phyloP scores from a whole-genome alignment of 257 asterid genomes.

The Solanum dulcamara region DNA sequence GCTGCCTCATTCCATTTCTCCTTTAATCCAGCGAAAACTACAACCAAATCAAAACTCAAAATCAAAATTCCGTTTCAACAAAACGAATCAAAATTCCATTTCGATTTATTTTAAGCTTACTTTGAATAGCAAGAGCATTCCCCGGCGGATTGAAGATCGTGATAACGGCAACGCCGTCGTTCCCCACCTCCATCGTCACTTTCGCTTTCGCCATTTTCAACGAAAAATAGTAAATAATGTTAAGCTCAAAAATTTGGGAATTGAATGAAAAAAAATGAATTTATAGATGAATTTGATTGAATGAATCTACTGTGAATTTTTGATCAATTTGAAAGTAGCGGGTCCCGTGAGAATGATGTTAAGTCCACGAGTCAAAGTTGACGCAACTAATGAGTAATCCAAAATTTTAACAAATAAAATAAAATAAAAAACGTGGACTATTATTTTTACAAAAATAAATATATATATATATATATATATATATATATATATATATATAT shows the following conservation, averaged over 20 bases:
- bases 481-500: no score
- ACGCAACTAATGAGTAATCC: background rate
- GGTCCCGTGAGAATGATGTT: background rate
- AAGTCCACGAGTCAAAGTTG: background rate
- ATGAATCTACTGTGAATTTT: background rate
- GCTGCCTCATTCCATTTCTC: conserved; percentile 54
- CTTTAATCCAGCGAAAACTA: conserved; percentile 66
- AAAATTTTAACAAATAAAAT: background rate
- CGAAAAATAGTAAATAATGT: background rate
- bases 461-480: no score
- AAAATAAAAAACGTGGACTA: background rate
- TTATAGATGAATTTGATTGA: background rate
- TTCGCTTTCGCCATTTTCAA: conserved; percentile 29
- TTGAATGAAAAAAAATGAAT: background rate
- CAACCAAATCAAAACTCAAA: background rate
- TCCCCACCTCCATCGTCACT: conserved; percentile 81
- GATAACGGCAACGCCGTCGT: conserved; percentile 81
- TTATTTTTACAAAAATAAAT: background rate
- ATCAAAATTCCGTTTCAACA: background rate
- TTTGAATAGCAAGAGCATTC: conserved; percentile 62
- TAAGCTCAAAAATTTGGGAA: background rate
- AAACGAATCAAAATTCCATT: background rate
- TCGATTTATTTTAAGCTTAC: conserved; percentile 20
- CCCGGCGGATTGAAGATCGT: conserved; percentile 80
- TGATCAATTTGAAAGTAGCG: background rate